phyloP scores from a whole-genome alignment of 768 basidiomycete genomes.

The Leccinum imitatum region DNA sequence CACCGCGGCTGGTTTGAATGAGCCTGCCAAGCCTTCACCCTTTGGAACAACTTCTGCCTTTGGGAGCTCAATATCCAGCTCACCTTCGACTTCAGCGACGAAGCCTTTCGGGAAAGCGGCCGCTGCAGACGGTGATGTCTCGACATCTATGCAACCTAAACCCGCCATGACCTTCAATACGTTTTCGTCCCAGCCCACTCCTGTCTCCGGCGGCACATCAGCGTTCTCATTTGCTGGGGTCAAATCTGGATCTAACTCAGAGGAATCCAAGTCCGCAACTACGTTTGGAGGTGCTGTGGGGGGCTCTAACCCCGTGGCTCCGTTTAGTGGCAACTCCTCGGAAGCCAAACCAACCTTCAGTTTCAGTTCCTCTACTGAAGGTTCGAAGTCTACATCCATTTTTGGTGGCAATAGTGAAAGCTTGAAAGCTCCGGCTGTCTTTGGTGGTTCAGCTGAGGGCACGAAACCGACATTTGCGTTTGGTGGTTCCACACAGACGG shows the following conservation, averaged over 20 bases:
- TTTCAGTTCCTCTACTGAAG: constrained; percentile 14
- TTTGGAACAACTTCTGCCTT: constrained; percentile 21
- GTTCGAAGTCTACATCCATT: constrained; percentile 13
- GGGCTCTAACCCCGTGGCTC: background rate
- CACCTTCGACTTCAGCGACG: constrained; percentile 12
- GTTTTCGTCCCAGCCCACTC: constrained; percentile 17
- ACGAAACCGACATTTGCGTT: constrained; percentile 11
- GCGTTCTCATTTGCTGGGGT: constrained; percentile 23
- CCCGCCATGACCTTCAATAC: constrained; percentile 19
- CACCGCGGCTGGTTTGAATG: constrained; percentile 16
- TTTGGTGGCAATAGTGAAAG: constrained; percentile 9
- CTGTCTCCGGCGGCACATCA: constrained; percentile 12
- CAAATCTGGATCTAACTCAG: constrained; percentile 18
- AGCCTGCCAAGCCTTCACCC: constrained; percentile 25
- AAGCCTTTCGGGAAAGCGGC: constrained; percentile 17
- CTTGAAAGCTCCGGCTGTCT: constrained; percentile 2
- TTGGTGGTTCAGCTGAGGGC: constrained; percentile 7
- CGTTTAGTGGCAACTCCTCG: constrained; percentile 7
- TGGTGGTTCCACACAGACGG: constrained; percentile 7
- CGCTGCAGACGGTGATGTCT: constrained; percentile 16
- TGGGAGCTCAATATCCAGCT: constrained; percentile 18
- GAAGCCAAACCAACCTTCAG: constrained; percentile 17
- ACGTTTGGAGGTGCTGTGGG: constrained; percentile 17
- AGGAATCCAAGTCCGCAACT: constrained; percentile 16
- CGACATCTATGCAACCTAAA: constrained; percentile 22